Evolutionary conservation across 192 early-diverging fungal species (phyloP), one percentile per base, ranked within the genome.

Genomic region (Nowakowskiella sp.): DNA sequence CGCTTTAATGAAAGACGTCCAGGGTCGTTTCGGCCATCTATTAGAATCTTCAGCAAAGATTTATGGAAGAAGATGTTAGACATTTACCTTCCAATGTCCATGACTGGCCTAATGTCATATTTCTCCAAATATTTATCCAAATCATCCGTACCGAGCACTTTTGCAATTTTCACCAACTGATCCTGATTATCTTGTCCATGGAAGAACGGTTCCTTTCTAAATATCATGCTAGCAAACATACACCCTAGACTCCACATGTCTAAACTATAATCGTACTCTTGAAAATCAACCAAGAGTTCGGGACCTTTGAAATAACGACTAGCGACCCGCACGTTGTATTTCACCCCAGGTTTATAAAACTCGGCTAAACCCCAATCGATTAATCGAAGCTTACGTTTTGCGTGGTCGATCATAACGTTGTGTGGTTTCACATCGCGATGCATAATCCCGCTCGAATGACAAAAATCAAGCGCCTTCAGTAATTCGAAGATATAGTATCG

Each of bases 191-290:
- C 58, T 23, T 62, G 58, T 7, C 63, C 89, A 57, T 92, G 89
- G 82, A 92, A 92, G 65, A 92, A 92, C 2, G 89, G 89, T 57
- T 92, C 89, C 64, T 90, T 90, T 68, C 86, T 80, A 80, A 92
- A 92, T 28, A 92, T 92, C 87, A 92, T 92, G 61, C 87, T 89
- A 29, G 88, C 89, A 73, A 90, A 89, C 89, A 92, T 92, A 58
- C 88, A 90, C 2, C 89, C 89, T 49, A 88, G 82, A 58, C 87
- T 89, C 89, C 89, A 92, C 82, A 92, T 82, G 58, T 92, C 89
- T 36, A 92, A 74, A 49, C 83, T 85, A 56, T 92, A 92, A 70
- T 92, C 89, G 57, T 92, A 92, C 62, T 83, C 82, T 57, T 84
- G 87, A 62, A 88, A 89, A 62, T 92, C 89, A 24, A 92, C 89